phyloP scores from a whole-genome alignment of 345 rosid genomes.

The Hirschfeldia incana region DNA sequence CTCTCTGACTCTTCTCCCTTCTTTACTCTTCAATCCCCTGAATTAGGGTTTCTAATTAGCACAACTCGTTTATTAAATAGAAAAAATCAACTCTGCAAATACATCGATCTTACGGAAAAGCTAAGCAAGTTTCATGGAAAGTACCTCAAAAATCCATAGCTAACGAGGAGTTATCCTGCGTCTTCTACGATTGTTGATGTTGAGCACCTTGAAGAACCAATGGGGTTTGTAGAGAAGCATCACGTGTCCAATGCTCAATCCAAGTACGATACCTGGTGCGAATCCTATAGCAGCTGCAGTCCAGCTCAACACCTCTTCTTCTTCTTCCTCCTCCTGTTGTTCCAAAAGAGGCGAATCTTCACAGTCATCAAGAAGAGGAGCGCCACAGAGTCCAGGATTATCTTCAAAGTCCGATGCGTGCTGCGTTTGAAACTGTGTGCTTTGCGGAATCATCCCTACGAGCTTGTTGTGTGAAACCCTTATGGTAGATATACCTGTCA shows the following conservation, averaged over 20 bases:
- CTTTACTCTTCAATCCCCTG: background rate
- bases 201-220: background rate
- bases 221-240: background rate
- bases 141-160: background rate
- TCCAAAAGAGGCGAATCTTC: background rate
- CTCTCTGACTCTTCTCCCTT: background rate
- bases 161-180: background rate
- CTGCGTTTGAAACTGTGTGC: constrained; percentile 13
- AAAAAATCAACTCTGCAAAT: background rate
- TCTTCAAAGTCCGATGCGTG: background rate
- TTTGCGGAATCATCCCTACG: background rate
- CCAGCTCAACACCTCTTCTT: constrained; percentile 8
- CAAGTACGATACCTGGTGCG: background rate
- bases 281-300: constrained; percentile 2
- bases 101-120: background rate
- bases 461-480: constrained; percentile 7
- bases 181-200: background rate
- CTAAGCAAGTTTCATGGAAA: background rate
- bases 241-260: background rate
- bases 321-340: background rate
- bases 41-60: background rate
- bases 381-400: constrained; percentile 7
- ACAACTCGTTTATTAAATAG: background rate
- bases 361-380: background rate
- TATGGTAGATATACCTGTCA: background rate